Conservation (phyloP, 129 eudicot species). For the Solidago caesia region DNA sequence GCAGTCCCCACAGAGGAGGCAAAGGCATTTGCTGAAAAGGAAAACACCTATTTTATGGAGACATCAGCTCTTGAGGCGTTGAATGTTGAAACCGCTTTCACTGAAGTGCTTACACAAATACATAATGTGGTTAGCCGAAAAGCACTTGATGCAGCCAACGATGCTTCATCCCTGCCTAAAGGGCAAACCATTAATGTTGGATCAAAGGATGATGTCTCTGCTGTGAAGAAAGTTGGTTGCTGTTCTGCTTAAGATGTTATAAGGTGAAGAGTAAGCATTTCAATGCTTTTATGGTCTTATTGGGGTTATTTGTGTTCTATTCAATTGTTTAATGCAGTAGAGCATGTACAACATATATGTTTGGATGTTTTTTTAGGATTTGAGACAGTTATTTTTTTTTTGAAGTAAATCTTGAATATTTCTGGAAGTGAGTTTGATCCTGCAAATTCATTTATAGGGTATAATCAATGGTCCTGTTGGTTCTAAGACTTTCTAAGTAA, state of each 20-base stretch:
- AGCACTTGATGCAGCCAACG: slow-evolving; percentile 63
- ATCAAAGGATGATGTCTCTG: slow-evolving; percentile 61
- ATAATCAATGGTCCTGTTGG: slow-evolving; percentile 26
- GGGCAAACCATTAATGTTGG: slow-evolving; percentile 69
- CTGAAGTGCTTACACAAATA: slow-evolving; percentile 68
- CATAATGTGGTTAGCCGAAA: slow-evolving; percentile 67
- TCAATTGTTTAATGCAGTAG: background rate
- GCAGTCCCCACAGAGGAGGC: slow-evolving; percentile 83
- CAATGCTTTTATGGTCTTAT: background rate
- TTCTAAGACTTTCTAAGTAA: slow-evolving; percentile 26
- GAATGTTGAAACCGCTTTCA: slow-evolving; percentile 76
- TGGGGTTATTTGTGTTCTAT: background rate
- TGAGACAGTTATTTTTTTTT: slow-evolving; percentile 24
- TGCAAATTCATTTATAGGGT: slow-evolving; percentile 20
- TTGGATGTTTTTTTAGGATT: background rate
- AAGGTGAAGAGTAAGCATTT: background rate
- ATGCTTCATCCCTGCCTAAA: slow-evolving; percentile 54
- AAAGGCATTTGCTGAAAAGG: slow-evolving; percentile 67
- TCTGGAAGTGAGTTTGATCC: slow-evolving; percentile 16
- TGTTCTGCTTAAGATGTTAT: slow-evolving; percentile 45
- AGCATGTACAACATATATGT: background rate
- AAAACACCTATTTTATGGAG: slow-evolving; percentile 66
- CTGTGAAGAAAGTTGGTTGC: slow-evolving; percentile 61
- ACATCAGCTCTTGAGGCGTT: slow-evolving; percentile 74
- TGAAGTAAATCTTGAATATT: slow-evolving; percentile 16